Percentiles rank a stretch among this genome's conserved stretches.
Conservation (phyloP, 2,329 filamentous ascomycete genomes). For the Paecilomyces variotii region DNA sequence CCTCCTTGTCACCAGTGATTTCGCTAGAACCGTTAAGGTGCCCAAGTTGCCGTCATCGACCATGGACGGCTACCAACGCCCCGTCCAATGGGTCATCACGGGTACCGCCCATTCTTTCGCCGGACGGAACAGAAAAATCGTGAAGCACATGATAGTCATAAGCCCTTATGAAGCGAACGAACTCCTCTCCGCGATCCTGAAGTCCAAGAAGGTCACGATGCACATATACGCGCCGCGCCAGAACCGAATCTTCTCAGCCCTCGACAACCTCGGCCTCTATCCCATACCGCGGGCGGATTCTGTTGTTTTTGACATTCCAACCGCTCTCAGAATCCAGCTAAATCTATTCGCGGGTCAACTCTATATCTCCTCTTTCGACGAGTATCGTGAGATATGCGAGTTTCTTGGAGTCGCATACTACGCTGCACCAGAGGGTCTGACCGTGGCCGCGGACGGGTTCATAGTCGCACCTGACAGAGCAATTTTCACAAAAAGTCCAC, state of each 20-base stretch:
- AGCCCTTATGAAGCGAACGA: slow-evolving; percentile 53
- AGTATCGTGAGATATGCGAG: slow-evolving; percentile 38
- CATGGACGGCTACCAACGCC: slow-evolving; percentile 43
- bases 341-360: slow-evolving; percentile 61
- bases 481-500: too few relatives aligned
- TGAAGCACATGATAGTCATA: slow-evolving; percentile 41
- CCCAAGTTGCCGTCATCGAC: neutral
- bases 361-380: slow-evolving; percentile 46
- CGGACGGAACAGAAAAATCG: slow-evolving; percentile 11
- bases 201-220: slow-evolving; percentile 29
- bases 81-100: slow-evolving; percentile 44
- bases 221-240: slow-evolving; percentile 44
- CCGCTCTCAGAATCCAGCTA: slow-evolving; percentile 37
- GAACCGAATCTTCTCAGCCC: slow-evolving; percentile 23
- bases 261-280: slow-evolving; percentile 41
- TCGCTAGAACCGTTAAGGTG: slow-evolving; percentile 36
- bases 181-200: slow-evolving; percentile 36
- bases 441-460: too few relatives aligned
- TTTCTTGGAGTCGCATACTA: slow-evolving; percentile 5
- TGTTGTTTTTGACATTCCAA: slow-evolving; percentile 8
- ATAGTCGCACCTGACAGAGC: too few relatives aligned
- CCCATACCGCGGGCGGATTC: slow-evolving; percentile 18
- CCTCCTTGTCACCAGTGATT: slow-evolving; percentile 46
- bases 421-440: too few relatives aligned
- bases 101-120: slow-evolving; percentile 12